phyloP scores from a whole-genome alignment of 345 rosid species.

The Salix udensis region DNA sequence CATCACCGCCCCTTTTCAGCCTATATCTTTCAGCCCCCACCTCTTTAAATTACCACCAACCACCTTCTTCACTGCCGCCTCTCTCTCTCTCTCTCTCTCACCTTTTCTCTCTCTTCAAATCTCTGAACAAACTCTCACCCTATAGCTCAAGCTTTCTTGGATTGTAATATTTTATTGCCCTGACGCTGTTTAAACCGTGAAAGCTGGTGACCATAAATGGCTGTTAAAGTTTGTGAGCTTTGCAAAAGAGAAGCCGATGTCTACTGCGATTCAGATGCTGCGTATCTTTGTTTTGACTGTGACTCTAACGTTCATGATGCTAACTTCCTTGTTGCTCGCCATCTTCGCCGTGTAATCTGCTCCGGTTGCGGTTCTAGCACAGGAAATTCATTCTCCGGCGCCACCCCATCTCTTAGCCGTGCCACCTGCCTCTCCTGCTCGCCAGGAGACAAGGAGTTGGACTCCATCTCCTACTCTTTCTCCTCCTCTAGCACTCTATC shows the following conservation, averaged over 20 bases:
- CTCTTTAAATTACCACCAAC: not conserved
- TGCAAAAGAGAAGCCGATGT: conserved; percentile 32
- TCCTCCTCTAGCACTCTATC: conserved; percentile 2
- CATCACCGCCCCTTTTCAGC: not conserved
- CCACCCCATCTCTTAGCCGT: not conserved
- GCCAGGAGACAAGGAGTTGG: not conserved
- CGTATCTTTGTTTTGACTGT: conserved; percentile 42
- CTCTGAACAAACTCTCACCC: not conserved
- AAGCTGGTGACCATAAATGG: not conserved
- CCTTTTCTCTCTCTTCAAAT: not conserved
- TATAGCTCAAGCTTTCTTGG: not conserved
- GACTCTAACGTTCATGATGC: conserved; percentile 42
- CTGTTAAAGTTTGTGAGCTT: conserved; percentile 32
- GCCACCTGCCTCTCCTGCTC: conserved; percentile 20
- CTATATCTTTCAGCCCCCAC: not conserved
- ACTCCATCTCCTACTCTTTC: not conserved
- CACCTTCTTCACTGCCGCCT: not conserved
- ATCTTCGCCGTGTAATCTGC: conserved; percentile 33
- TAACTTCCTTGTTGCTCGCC: conserved; percentile 58
- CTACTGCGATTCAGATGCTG: conserved; percentile 44
- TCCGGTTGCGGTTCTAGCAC: conserved; percentile 14
- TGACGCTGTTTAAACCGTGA: not conserved
- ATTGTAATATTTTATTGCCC: not conserved
- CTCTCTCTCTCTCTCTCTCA: not conserved
- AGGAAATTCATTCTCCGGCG: conserved; percentile 14